Percentiles rank a stretch among this genome's conserved stretches.
These are phyloP conservation scores for Lepiota venenata DNA, from an alignment of 768 basidiomycete species.

Conservation along the genomic window DNA sequence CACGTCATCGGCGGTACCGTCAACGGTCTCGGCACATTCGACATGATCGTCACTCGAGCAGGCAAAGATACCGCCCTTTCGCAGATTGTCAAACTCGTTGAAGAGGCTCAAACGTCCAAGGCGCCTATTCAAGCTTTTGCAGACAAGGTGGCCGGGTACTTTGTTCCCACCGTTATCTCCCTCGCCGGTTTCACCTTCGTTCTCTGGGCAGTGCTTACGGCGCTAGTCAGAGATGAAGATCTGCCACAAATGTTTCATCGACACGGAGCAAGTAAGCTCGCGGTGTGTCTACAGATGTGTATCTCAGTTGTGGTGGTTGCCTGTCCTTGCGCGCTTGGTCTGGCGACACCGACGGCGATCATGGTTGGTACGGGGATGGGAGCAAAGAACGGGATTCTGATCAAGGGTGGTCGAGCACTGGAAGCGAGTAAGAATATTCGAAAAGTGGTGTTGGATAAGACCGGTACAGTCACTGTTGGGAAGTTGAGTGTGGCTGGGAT, in stretches of 20 bases:
- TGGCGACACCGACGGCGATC: slow-evolving; percentile 96
- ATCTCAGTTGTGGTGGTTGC: slow-evolving; percentile 98
- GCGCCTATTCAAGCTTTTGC: slow-evolving; percentile 98
- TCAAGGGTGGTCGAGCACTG: slow-evolving; percentile 94
- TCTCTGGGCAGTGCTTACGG: slow-evolving; percentile 76
- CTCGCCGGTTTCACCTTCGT: slow-evolving; percentile 81
- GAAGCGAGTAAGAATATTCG: slow-evolving; percentile 86
- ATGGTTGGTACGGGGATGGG: slow-evolving; percentile 99
- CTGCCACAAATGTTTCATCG: slow-evolving; percentile 84
- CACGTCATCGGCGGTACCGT: slow-evolving; percentile 94
- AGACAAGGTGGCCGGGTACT: slow-evolving; percentile 91
- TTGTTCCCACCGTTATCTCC: slow-evolving; percentile 88
- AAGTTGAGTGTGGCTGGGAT: slow-evolving; percentile 79
- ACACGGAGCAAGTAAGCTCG: slow-evolving; percentile 81
- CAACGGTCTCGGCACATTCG: slow-evolving; percentile 95
- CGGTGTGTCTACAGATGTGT: slow-evolving; percentile 93
- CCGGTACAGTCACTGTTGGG: slow-evolving; percentile 95
- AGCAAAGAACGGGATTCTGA: slow-evolving; percentile 94
- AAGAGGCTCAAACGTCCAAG: slow-evolving; percentile 97
- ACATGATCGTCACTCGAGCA: slow-evolving; percentile 93
- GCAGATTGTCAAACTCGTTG: slow-evolving; percentile 95
- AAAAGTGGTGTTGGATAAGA: slow-evolving; percentile 91
- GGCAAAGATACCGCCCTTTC: slow-evolving; percentile 95
- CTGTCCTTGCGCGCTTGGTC: slow-evolving; percentile 94
- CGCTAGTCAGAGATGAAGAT: slow-evolving; percentile 45